These are phyloP conservation scores for Candida wancherniae DNA, from an alignment of 805 yeast species.

Conservation along the genomic window DNA sequence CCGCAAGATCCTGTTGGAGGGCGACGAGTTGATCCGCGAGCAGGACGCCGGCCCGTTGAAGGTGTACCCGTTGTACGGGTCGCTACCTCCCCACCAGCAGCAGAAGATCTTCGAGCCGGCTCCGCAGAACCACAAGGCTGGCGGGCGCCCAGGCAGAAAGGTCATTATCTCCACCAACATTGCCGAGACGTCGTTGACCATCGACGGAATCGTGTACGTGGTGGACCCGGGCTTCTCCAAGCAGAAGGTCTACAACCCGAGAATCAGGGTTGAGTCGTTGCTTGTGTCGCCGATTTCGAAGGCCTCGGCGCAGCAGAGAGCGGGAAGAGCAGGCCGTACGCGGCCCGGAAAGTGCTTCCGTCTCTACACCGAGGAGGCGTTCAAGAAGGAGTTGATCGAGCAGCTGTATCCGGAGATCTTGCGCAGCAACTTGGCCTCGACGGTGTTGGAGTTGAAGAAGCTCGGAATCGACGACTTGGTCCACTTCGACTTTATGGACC, in stretches of 20 bases:
- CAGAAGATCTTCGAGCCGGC: slow-evolving; percentile 92
- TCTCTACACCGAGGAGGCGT: slow-evolving; percentile 94
- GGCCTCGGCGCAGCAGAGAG: slow-evolving; percentile 97
- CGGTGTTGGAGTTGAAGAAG: slow-evolving; percentile 89
- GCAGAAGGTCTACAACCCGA: slow-evolving; percentile 94
- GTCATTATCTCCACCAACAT: slow-evolving; percentile 90
- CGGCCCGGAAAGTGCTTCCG: slow-evolving; percentile 98
- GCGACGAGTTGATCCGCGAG: slow-evolving; percentile 83
- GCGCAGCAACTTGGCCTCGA: slow-evolving; percentile 83
- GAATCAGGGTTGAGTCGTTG: slow-evolving; percentile 91
- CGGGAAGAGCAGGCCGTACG: slow-evolving; percentile 99
- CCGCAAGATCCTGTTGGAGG: slow-evolving; percentile 79
- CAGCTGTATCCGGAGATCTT: slow-evolving; percentile 96
- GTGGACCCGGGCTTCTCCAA: slow-evolving; percentile 97
- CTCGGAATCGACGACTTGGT: slow-evolving; percentile 94
- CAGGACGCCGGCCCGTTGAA: slow-evolving; percentile 83
- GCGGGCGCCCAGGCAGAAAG: slow-evolving; percentile 92
- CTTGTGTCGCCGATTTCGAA: slow-evolving; percentile 94
- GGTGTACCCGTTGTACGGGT: slow-evolving; percentile 93
- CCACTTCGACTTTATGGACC: slow-evolving; percentile 98
- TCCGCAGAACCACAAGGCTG: slow-evolving; percentile 61
- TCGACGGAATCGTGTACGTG: slow-evolving; percentile 95
- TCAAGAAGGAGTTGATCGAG: slow-evolving; percentile 86
- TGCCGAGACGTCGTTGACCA: slow-evolving; percentile 96
- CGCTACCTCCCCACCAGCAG: slow-evolving; percentile 93